Evolutionary conservation across 768 basidiomycete genomes (phyloP), one percentile per base, ranked within the genome.

Genomic region (Kwoniella sp.): DNA sequence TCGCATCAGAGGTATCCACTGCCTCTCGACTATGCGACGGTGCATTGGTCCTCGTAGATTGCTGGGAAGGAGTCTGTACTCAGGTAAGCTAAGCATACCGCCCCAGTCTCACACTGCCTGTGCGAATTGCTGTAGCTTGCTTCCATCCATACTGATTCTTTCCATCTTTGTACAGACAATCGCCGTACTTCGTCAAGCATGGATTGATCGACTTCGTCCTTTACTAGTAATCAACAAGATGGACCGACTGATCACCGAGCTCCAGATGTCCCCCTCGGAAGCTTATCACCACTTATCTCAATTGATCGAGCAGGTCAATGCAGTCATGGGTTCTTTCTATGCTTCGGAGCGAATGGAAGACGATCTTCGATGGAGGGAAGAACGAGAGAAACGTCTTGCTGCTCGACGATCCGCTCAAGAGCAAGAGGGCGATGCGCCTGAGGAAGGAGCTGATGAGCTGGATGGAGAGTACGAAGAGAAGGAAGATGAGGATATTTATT

Each of bases 401-500:
- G 85, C 84, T 24, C 89, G 78, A 19, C 48, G 61, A 46, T 72
- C 70, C 48, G 71, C 62, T 25, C 68, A 91, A 81, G 90, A 87
- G 36, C 68, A 91, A 81, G 90, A 87, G 36, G 70, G 61, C 2
- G 70, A 63, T 24, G 57, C 54, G 15, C 36, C 30, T 17, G 57
- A 33, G 19, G 68, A 52, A 3, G 33, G 33, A 6, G 77, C 72
- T 10, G 62, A 57, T 29, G 73, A 70, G 1, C 69, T 67, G 10
- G 79, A 76, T 17, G 86, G 87, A 24, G 85, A 86, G 51, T 98
- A 90, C 79, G 87, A 92, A 73, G 96, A 99, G 80, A 92, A 91
- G 77, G 94, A 98, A 74, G 96, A 98, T 72, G 93, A 95, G 77
- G 92, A 94, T 78, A 88, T 98, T 58, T 98, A 98, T 80, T 98